Evolutionary conservation across 2,329 filamentous ascomycete species (phyloP).

Genomic region (Pyrenophora tritici-repentis): DNA sequence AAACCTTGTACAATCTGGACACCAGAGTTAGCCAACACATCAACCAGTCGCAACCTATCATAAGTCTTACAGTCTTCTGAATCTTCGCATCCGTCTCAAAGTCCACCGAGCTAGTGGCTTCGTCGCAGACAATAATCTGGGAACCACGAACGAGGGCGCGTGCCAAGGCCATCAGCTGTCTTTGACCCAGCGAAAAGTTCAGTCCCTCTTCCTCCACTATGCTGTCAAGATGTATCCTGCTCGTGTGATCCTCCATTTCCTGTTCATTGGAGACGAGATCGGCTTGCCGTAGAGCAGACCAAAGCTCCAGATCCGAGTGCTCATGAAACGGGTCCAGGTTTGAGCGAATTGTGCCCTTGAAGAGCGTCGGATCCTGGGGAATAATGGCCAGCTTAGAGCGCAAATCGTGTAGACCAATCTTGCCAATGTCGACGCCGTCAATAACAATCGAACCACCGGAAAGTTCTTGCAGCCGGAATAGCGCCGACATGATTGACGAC

Average conservation of each 20-base stretch:
- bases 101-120: constrained; percentile 67
- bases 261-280: constrained; percentile 65
- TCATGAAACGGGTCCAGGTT: constrained; percentile 83
- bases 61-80: constrained; percentile 76
- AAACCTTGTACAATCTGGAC: constrained; percentile 84
- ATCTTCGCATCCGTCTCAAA: constrained; percentile 98
- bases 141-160: constrained; percentile 85
- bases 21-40: constrained; percentile 59
- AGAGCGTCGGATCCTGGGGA: constrained; percentile 82
- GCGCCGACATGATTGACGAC: constrained; percentile 79
- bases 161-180: constrained; percentile 89
- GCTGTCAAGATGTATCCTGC: constrained; percentile 79
- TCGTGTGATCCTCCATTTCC: constrained; percentile 52
- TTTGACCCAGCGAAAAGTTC: constrained; percentile 79
- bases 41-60: neutral
- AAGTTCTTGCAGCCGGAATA: constrained; percentile 70
- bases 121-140: constrained; percentile 95
- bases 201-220: constrained; percentile 91
- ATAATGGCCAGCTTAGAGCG: constrained; percentile 80
- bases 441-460: constrained; percentile 55
- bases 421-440: constrained; percentile 65
- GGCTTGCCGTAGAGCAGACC: constrained; percentile 76
- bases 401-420: constrained; percentile 74
- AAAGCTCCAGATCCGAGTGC: constrained; percentile 76
- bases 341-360: constrained; percentile 76